Conservation (phyloP, 2,329 filamentous ascomycete species). For the Phialemoniopsis sp. region DNA sequence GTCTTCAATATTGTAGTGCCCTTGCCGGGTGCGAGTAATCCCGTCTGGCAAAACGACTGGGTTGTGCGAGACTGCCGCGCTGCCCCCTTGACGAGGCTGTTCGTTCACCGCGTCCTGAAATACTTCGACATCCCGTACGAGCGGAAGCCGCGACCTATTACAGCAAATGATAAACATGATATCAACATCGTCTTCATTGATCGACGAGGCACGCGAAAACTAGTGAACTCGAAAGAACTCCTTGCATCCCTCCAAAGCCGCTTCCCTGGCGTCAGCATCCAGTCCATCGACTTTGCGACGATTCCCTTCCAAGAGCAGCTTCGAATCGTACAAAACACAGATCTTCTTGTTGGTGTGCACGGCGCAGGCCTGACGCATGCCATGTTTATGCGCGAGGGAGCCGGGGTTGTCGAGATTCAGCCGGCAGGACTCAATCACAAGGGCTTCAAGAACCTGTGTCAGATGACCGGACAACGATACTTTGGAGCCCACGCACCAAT, state of each 20-base stretch:
- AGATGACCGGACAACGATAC: constrained; percentile 29
- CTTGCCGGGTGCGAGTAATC: constrained; percentile 32
- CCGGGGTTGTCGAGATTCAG: constrained; percentile 36
- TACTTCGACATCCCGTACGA: constrained; percentile 16
- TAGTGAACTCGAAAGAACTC: constrained; percentile 20
- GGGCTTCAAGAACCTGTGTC: constrained; percentile 36
- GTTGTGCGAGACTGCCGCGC: constrained; percentile 21
- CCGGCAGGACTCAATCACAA: constrained; percentile 26
- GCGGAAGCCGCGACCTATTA: too few relatives aligned
- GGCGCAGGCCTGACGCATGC: constrained; percentile 36
- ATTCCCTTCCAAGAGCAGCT: constrained; percentile 31
- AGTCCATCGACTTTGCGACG: constrained; percentile 30
- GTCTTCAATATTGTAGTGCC: constrained; percentile 29
- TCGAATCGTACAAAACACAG: constrained; percentile 24
- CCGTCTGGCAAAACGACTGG: constrained; percentile 37
- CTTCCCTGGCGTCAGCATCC: constrained; percentile 20
- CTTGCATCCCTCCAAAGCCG: constrained; percentile 16
- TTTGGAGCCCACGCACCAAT: constrained; percentile 24
- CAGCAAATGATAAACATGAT: background rate
- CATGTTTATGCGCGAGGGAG: constrained; percentile 30
- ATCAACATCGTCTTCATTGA: constrained; percentile 28
- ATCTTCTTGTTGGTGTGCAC: constrained; percentile 37
- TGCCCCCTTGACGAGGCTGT: constrained; percentile 22
- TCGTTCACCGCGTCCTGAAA: constrained; percentile 22
- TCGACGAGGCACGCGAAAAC: constrained; percentile 21